These are phyloP conservation scores for Lactarius hatsudake DNA, from an alignment of 768 basidiomycete genomes.

Conservation along the genomic window DNA sequence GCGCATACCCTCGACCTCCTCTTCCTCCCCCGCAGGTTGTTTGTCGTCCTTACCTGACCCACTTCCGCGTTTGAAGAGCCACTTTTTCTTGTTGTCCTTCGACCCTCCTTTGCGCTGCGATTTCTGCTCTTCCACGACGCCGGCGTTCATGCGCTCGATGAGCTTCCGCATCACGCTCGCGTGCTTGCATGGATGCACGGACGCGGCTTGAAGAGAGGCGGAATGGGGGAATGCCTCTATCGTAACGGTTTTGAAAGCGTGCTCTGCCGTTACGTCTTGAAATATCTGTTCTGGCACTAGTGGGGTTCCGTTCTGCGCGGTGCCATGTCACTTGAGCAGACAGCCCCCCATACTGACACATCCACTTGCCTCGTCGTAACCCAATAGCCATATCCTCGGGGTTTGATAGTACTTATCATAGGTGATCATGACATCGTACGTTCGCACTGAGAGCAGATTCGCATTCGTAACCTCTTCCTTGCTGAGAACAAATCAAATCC, in stretches of 20 bases:
- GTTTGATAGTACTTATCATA: slow-evolving; percentile 99
- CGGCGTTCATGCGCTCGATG: slow-evolving; percentile 95
- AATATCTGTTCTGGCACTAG: slow-evolving; percentile 89
- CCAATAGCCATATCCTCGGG: slow-evolving; percentile 94
- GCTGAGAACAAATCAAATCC: slow-evolving; percentile 13
- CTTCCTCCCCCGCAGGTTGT: slow-evolving; percentile 48
- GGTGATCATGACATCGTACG: slow-evolving; percentile 99
- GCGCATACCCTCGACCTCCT: slow-evolving; percentile 85
- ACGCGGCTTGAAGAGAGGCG: slow-evolving; percentile 77
- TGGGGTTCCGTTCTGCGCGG: slow-evolving; percentile 73
- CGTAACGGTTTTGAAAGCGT: slow-evolving; percentile 97
- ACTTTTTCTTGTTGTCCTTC: slow-evolving; percentile 67
- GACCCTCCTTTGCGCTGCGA: slow-evolving; percentile 52
- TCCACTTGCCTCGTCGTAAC: slow-evolving; percentile 84
- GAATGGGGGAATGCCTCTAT: slow-evolving; percentile 99
- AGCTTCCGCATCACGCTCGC: slow-evolving; percentile 99
- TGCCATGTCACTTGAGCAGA: slow-evolving; percentile 5
- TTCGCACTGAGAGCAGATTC: slow-evolving; percentile 92
- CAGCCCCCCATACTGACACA: background rate
- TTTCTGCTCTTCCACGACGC: slow-evolving; percentile 79
- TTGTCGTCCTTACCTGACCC: slow-evolving; percentile 55
- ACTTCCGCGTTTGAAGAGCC: slow-evolving; percentile 73
- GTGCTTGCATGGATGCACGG: slow-evolving; percentile 98
- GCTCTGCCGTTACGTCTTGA: slow-evolving; percentile 96
- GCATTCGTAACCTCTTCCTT: slow-evolving; percentile 70